Percentiles rank a stretch among this genome's conserved stretches.
phyloP scores from a whole-genome alignment of 441 rosid species.

The Syzygium malaccense region DNA sequence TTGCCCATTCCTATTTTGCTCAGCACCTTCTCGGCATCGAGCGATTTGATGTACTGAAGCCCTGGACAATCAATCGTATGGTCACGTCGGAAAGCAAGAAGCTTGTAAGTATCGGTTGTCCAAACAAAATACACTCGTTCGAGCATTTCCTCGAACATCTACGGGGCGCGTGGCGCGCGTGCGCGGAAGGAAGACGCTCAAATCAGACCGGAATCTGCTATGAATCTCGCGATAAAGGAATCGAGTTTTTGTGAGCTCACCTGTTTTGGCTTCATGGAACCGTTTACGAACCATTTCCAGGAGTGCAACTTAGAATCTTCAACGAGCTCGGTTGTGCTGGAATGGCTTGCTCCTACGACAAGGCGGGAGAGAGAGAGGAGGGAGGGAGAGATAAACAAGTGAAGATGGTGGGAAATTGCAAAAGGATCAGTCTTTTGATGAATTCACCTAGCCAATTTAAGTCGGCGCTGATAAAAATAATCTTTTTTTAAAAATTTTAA shows the following conservation, averaged over 20 bases:
- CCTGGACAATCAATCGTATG: constrained; percentile 25
- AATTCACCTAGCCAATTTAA: too few relatives aligned
- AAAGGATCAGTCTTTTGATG: neutral
- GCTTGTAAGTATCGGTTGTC: neutral
- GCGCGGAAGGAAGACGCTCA: neutral
- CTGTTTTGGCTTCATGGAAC: constrained; percentile 50
- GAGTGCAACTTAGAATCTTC: neutral
- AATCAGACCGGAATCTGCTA: neutral
- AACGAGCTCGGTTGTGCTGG: neutral
- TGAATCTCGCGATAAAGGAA: neutral
- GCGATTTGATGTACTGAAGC: constrained; percentile 37
- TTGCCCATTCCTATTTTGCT: constrained; percentile 65
- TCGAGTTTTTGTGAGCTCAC: constrained; percentile 6
- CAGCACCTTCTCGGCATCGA: constrained; percentile 42
- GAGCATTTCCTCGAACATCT: constrained; percentile 18
- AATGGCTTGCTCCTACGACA: neutral
- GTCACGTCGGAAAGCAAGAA: neutral
- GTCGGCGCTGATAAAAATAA: too few relatives aligned
- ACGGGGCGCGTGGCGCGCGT: neutral
- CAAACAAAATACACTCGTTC: neutral
- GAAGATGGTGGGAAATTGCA: neutral
- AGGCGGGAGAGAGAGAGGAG: neutral
- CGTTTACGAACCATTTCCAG: constrained; percentile 46
- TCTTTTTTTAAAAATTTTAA: too few relatives aligned
- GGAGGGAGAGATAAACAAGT: neutral